Base-by-base conservation (phyloP, 345 rosid genomes). In the Theobroma cacao region DNA sequence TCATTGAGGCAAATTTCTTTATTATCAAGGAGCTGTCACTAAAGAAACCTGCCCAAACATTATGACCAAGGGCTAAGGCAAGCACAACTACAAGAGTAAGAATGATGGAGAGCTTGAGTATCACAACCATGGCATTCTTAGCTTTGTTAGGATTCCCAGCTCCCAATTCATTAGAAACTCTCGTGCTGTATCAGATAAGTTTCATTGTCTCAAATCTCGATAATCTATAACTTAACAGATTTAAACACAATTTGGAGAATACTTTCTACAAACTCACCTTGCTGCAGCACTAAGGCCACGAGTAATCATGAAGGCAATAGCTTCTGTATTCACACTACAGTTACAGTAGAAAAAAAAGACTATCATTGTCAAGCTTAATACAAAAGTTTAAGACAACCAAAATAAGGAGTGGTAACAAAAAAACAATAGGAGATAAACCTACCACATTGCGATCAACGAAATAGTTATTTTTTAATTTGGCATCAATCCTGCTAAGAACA, bases 81-180 rank as follows among this genome's bases (percentile, higher is more conserved):
- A 87, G 31, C 48, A 87, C 89, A 78, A 89, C 70, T 0, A 70
- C 28, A 0, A 92, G 76, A 18, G 86, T 90, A 72, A 94, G 92
- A 40, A 84, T 65, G 36, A 88, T 36, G 24, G 92, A 82, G 75
- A 92, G 83, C 83, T 86, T 86, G 33, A 91, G 48, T 30, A 86
- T 76, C 63, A 87, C 83, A 0, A 17, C 71, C 84, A 85, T 87
- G 7, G 92, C 93, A 14, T 66, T 86, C 76, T 87, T 89, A 15
- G 94, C 94, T 63, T 59, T 63, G 6, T 63, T 53, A 7, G 86
- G 62, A 20, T 83, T 84, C 74, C 80, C 92, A 0, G 94, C 93
- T 81, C 95, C 98, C 69, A 91, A 60, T 71, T 93, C 95, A 45
- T 95, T 93, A 0, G 98, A 90, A 75, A 95, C 94, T 69, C 95